Base-by-base conservation (phyloP, 805 yeast genomes). In the Starmera quercuum region DNA sequence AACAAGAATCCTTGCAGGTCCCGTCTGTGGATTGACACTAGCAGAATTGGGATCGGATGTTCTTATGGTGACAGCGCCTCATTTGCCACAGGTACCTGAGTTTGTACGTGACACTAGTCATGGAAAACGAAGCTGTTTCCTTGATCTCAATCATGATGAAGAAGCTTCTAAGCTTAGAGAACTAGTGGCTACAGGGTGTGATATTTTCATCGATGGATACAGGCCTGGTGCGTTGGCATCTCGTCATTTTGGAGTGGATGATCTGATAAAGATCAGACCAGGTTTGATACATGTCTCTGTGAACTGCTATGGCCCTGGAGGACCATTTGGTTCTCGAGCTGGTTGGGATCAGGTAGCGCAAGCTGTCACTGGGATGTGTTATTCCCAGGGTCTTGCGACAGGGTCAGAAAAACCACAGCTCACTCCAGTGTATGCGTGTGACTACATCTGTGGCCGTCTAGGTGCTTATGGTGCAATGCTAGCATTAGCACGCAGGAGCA, bases 1-100 rank as follows among this genome's bases (percentile, higher is more conserved):
- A 33, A 56, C 65, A 2, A 46, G 68, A 21, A 68, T 63, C 10
- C 49, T 63, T 12, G 68, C 68, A 3, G 68, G 68, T 6, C 68
- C 68, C 1, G 61, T 59, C 31, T 53, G 62, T 20, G 52, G 66
- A 4, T 64, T 59, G 42, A 40, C 60, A 6, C 45, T 63, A 13
- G 68, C 63, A 4, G 68, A 63, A 38, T 46, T 63, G 41, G 68
- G 53, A 6, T 14, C 29, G 16, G 29, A 26, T 26, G 29, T 26
- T 7, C 11, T 26, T 6, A 26, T 26, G 29, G 29, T 26, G 5
- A 26, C 29, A 8, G 29, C 29, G 7, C 18, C 13, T 6, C 13
- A 26, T 7, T 16, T 26, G 12, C 29, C 29, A 16, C 29, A 26
- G n/a, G 29, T 26, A 4, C 5, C 13, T 16, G 29, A 26, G 12